phyloP scores from a whole-genome alignment of 805 yeast genomes.

The Schwanniomyces sp. region DNA sequence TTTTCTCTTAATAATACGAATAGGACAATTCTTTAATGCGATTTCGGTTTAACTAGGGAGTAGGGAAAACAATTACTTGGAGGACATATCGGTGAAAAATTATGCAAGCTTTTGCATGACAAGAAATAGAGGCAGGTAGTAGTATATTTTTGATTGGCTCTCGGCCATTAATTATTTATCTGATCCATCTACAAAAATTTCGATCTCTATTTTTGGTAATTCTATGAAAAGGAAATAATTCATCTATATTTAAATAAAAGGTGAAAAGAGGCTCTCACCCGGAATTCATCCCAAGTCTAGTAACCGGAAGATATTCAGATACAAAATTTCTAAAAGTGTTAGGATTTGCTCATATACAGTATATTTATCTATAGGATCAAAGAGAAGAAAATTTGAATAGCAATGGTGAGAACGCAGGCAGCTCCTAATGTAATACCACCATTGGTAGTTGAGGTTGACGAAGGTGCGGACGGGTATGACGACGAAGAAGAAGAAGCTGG shows the following conservation, averaged over 20 bases:
- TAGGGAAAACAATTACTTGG: background rate
- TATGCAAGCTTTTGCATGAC: background rate
- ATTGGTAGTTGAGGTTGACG: background rate
- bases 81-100: background rate
- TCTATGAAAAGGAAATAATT: background rate
- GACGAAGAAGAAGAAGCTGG: constrained; percentile 8
- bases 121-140: background rate
- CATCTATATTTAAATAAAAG: too few relatives aligned
- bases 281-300: too few relatives aligned
- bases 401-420: background rate
- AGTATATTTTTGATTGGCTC: background rate
- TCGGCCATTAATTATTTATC: background rate
- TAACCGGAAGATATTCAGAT: background rate
- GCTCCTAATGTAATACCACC: background rate
- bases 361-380: background rate
- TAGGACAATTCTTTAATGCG: background rate
- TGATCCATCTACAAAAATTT: background rate
- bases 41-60: background rate
- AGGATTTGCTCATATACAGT: background rate
- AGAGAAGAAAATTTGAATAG: background rate
- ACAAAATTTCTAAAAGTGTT: background rate
- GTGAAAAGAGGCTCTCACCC: too few relatives aligned
- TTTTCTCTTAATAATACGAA: background rate
- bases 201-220: background rate
- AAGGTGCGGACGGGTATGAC: background rate